A percentile compares a stretch with the other conserved stretches of the same genome.
These are phyloP conservation scores for Castanea sativa DNA, from an alignment of 306 rosid species.

Conservation along the genomic window DNA sequence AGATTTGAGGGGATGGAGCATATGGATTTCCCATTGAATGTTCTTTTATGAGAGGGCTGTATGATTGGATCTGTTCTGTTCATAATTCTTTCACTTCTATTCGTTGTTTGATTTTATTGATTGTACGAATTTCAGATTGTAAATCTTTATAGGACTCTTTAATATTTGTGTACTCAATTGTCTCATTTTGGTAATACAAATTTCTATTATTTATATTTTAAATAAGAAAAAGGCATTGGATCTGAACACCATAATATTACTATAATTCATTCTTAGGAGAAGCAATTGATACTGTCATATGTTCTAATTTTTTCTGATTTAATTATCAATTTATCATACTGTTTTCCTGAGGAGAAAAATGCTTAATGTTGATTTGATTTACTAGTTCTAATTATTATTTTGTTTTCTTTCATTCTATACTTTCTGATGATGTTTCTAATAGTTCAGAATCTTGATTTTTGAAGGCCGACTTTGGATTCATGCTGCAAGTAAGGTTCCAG, in stretches of 20 bases:
- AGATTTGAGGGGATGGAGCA: too few species aligned
- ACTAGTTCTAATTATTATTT: background rate
- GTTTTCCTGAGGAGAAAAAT: background rate
- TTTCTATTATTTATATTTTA: too few species aligned
- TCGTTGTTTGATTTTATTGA: too few species aligned
- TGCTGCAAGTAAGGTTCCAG: constrained; percentile 93
- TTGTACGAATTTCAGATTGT: background rate
- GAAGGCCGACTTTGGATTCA: constrained; percentile 98
- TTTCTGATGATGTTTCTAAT: background rate
- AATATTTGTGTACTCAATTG: background rate
- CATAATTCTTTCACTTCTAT: too few species aligned
- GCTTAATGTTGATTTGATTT: background rate
- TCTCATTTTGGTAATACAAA: too few species aligned
- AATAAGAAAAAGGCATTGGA: background rate
- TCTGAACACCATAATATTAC: background rate
- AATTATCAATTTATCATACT: too few species aligned
- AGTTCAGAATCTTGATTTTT: constrained; percentile 11
- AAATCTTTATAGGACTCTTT: too few species aligned
- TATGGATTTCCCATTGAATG: too few species aligned
- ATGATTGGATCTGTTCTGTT: too few species aligned
- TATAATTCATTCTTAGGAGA: background rate
- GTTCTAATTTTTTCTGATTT: too few species aligned
- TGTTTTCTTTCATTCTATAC: background rate
- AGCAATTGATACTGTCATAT: background rate
- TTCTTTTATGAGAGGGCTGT: too few species aligned